Base-by-base conservation (phyloP, 2,329 filamentous ascomycete species). In the Onygena corvina region DNA sequence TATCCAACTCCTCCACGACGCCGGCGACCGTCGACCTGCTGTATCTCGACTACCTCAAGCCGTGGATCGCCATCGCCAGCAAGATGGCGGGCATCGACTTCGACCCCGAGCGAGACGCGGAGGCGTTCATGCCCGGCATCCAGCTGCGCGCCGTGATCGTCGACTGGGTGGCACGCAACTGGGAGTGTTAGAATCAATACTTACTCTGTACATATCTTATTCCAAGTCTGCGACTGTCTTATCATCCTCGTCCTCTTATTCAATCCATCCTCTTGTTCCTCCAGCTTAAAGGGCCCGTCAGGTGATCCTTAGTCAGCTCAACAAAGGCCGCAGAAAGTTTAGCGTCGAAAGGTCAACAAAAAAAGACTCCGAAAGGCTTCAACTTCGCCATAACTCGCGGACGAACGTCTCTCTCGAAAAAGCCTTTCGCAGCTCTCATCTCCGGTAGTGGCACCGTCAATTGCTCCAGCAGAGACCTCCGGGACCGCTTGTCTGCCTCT, bases 1-100 rank as follows among this genome's bases (percentile, higher is more conserved):
- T 93, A 58, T 20, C 35, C 12, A 23, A 42, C 16, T 23, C 45
- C 3, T 5, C 20, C 6, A 27, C 21, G 9, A 30, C 20, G 9
- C 85, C 86, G 0, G 77, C 84, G 47, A 81, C 67, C 0, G 87
- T 98, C 0, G 90, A 96, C 63, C 64, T 98, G 5, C 80, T 95
- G 11, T 98, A 93, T 61, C 78, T 94, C 51, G 88, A 94, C 62
- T 98, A 95, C 64, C 81, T 96, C 30, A 77, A 92, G 66, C 81
- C 81, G 7, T 93, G 84, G 76, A 71, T 96, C 33, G 66, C 94
- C 14, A 68, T 83, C 8, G 88, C 87, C 2, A 70, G 94, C 53
- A 79, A 81, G 52, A 80, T 75, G 56, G 62, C 76, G 7, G 75
- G 75, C 1, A 64, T 75, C 46, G 70, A 70, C 51, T 70, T 74